Evolutionary conservation across 805 yeast species (phyloP).

Genomic region (Metschnikowia matae): DNA sequence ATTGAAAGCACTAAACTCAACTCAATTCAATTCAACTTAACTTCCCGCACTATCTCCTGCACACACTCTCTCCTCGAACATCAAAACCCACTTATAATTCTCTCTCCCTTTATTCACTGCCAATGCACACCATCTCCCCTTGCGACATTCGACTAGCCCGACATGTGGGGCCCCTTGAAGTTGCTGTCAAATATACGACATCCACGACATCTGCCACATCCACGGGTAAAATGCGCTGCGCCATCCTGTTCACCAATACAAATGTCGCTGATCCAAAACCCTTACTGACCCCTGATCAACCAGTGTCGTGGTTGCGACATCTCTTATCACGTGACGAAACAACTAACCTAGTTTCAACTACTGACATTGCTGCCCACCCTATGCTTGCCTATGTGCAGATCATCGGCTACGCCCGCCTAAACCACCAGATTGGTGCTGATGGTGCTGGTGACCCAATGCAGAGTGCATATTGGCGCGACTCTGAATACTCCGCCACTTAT

Average conservation of each 20-base stretch:
- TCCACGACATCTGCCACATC: not conserved
- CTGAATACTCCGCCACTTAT: constrained; percentile 30
- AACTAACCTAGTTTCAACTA: not conserved
- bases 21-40: too few relatives aligned
- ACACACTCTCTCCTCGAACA: not conserved
- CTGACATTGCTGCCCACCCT: constrained; percentile 15
- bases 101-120: not conserved
- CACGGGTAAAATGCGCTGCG: not conserved
- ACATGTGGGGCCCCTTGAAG: constrained; percentile 1
- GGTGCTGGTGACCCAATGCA: constrained; percentile 13
- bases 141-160: constrained; percentile 2
- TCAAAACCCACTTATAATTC: not conserved
- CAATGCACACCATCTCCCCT: not conserved
- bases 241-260: not conserved
- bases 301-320: constrained; percentile 11
- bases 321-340: constrained; percentile 8
- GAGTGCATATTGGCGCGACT: constrained; percentile 34
- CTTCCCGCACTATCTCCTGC: too few relatives aligned
- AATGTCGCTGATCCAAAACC: not conserved
- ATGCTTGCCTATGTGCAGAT: constrained; percentile 38
- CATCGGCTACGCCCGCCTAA: constrained; percentile 36
- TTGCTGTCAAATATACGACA: not conserved
- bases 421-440: constrained; percentile 28
- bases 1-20: too few relatives aligned
- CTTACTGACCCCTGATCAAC: not conserved